Evolutionary conservation across 116 monocot species (phyloP).

Genomic region (Trichopus zeylanicus): DNA sequence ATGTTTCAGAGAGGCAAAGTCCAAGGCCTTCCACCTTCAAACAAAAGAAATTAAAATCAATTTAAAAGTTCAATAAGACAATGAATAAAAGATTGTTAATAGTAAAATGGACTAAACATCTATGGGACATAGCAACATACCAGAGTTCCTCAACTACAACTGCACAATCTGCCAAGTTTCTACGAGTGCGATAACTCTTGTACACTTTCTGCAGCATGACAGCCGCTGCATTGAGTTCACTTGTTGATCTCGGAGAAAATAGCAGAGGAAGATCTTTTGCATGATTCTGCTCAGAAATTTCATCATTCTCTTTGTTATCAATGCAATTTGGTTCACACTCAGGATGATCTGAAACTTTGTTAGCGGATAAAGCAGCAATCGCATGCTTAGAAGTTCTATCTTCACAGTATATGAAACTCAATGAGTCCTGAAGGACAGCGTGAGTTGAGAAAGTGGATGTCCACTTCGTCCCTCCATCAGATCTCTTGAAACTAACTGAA

Average conservation of each 20-base stretch:
- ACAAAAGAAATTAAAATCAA: not conserved
- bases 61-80: not conserved
- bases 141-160: constrained; percentile 89
- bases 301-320: not conserved
- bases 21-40: constrained; percentile 87
- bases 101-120: not conserved
- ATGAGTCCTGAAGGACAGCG: not conserved
- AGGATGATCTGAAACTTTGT: not conserved
- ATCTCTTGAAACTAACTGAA: not conserved
- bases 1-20: constrained; percentile 76
- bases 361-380: not conserved
- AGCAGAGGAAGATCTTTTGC: not conserved
- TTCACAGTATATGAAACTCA: not conserved
- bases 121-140: constrained; percentile 14
- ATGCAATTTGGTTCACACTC: not conserved
- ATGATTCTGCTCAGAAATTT: not conserved
- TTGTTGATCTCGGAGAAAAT: constrained; percentile 22
- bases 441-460: not conserved
- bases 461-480: not conserved
- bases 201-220: constrained; percentile 81
- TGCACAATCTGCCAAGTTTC: constrained; percentile 89
- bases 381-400: not conserved
- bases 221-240: constrained; percentile 61
- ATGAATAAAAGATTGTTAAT: not conserved
- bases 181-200: constrained; percentile 79